Conservation (phyloP, 768 basidiomycete species). For the Pisolithus marmoratus region DNA sequence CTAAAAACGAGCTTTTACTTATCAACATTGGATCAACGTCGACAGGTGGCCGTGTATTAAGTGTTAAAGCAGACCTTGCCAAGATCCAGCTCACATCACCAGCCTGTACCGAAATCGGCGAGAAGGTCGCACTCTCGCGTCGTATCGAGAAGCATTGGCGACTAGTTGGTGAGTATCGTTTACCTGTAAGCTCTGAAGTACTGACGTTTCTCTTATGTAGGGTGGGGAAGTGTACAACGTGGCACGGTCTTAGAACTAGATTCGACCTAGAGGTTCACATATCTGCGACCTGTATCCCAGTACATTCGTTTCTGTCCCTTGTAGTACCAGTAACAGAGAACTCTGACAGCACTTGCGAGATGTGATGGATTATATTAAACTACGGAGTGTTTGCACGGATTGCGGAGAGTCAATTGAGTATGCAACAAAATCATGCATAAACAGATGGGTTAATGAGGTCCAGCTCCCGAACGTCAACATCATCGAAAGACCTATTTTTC, state of each 20-base stretch:
- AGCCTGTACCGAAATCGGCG: constrained; percentile 93
- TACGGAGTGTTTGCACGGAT: neutral
- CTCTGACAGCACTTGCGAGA: neutral
- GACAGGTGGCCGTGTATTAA: constrained; percentile 91
- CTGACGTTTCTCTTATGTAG: constrained; percentile 19
- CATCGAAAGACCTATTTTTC: constrained; percentile 66
- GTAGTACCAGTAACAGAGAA: neutral
- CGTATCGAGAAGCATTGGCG: constrained; percentile 99
- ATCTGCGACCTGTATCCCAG: neutral
- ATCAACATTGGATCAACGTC: constrained; percentile 99
- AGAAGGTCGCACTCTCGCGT: constrained; percentile 93
- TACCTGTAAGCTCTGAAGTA: neutral
- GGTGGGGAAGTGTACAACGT: constrained; percentile 78
- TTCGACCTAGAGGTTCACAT: constrained; percentile 24
- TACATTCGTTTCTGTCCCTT: neutral
- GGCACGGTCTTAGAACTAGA: constrained; percentile 81
- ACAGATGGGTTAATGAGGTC: constrained; percentile 49
- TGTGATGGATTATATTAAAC: neutral
- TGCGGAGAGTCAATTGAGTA: neutral
- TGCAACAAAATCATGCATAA: constrained; percentile 6
- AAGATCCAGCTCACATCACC: constrained; percentile 93
- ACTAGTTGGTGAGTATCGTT: constrained; percentile 68
- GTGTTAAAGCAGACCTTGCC: constrained; percentile 91
- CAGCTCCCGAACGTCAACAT: constrained; percentile 60
- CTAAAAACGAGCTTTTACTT: constrained; percentile 86